phyloP scores from a whole-genome alignment of 345 rosid genomes.

The Pelargonium nanum region DNA sequence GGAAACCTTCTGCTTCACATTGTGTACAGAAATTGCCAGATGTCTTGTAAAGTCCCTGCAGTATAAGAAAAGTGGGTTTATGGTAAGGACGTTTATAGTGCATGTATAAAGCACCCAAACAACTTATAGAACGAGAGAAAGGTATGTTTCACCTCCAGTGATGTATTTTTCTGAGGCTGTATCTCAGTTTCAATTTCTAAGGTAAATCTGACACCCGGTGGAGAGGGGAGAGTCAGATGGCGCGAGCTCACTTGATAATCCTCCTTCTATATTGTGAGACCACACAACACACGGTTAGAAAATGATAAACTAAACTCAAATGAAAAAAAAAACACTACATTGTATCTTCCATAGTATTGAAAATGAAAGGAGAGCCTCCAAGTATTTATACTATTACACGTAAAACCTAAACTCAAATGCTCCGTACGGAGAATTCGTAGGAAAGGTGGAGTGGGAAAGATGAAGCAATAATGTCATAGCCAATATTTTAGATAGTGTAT shows the following conservation, averaged over 20 bases:
- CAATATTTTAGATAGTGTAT: conserved; percentile 1
- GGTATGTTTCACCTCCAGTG: conserved; percentile 52
- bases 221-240: conserved; percentile 60
- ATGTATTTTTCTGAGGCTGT: conserved; percentile 83
- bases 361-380: background rate
- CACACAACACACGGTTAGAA: background rate
- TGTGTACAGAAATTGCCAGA: conserved; percentile 95
- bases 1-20: conserved; percentile 98
- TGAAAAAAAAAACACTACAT: background rate
- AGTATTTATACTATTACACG: background rate
- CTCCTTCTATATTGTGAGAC: conserved; percentile 34
- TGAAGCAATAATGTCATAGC: background rate
- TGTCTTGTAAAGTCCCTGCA: conserved; percentile 89
- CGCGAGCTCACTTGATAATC: conserved; percentile 54
- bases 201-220: conserved; percentile 46
- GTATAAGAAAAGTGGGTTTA: conserved; percentile 1
- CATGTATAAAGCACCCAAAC: background rate
- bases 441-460: background rate
- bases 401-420: background rate
- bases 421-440: background rate
- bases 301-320: background rate
- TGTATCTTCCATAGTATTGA: too few species aligned
- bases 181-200: conserved; percentile 79
- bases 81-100: background rate
- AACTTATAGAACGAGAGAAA: background rate